Percentiles rank a stretch among this genome's conserved stretches.
These are phyloP conservation scores for Leccinum glutinopallens DNA, from an alignment of 1,284 basidiomycete genomes.

Conservation along the genomic window DNA sequence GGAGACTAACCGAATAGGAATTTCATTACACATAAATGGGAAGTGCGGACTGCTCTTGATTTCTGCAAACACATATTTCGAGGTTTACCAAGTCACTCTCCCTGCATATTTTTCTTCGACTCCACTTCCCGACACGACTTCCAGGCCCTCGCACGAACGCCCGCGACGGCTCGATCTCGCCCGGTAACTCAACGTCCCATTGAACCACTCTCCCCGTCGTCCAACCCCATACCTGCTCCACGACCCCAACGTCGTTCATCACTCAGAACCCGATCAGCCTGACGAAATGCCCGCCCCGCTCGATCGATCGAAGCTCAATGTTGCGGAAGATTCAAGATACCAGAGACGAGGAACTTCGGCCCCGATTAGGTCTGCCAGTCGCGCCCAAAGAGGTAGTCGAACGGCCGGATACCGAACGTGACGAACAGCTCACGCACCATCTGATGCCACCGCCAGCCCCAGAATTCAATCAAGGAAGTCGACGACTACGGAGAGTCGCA, in stretches of 20 bases:
- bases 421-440: conserved; percentile 34
- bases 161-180: conserved; percentile 17
- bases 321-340: conserved; percentile 52
- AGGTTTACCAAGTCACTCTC: too few relatives aligned
- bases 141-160: conserved; percentile 5
- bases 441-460: conserved; percentile 49
- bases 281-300: conserved; percentile 49
- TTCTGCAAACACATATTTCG: too few relatives aligned
- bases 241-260: conserved; percentile 52
- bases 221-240: conserved; percentile 50
- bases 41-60: too few relatives aligned
- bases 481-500: conserved; percentile 43
- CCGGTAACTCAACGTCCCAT: conserved; percentile 14
- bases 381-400: conserved; percentile 43
- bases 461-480: conserved; percentile 44
- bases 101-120: too few relatives aligned
- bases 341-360: conserved; percentile 55
- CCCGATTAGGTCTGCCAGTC: conserved; percentile 49
- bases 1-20: too few relatives aligned
- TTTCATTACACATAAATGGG: too few relatives aligned
- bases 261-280: conserved; percentile 33
- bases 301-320: conserved; percentile 57
- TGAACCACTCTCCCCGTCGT: conserved; percentile 37
- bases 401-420: conserved; percentile 32
- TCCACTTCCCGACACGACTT: not conserved